Evolutionary conservation across 106 monocot species (phyloP).

Genomic region (Apostasia shenzhenica): DNA sequence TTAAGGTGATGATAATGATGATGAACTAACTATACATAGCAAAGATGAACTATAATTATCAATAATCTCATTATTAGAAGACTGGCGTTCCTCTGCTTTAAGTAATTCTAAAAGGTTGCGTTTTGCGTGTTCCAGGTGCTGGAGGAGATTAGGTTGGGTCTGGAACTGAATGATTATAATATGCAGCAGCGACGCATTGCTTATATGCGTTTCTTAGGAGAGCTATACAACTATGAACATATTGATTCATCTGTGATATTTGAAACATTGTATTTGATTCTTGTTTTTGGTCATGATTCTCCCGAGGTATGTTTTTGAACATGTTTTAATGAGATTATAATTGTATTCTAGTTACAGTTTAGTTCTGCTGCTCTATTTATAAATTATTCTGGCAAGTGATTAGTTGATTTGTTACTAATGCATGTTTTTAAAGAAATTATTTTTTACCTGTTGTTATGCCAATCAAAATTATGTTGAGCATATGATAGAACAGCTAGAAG

Average conservation of each 20-base stretch:
- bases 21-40: no score
- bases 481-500: no score
- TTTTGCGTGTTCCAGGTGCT: conserved; percentile 51
- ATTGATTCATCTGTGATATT: conserved; percentile 93
- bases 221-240: conserved; percentile 87
- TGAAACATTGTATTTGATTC: conserved; percentile 83
- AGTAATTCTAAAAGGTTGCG: not conserved
- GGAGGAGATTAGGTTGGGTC: conserved; percentile 83
- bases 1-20: no score
- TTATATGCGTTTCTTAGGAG: conserved; percentile 93
- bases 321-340: not conserved
- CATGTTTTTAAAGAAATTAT: no score
- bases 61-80: not conserved
- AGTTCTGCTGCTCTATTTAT: no score
- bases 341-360: not conserved
- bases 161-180: conserved; percentile 89
- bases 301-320: conserved; percentile 58
- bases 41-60: not conserved
- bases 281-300: conserved; percentile 74
- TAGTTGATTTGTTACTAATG: no score
- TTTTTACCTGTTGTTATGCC: no score
- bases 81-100: not conserved
- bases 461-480: no score
- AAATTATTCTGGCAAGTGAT: no score
- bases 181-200: conserved; percentile 95